Evolutionary conservation across 2,329 filamentous ascomycete species (phyloP).

Genomic region (Laburnicola sp.): DNA sequence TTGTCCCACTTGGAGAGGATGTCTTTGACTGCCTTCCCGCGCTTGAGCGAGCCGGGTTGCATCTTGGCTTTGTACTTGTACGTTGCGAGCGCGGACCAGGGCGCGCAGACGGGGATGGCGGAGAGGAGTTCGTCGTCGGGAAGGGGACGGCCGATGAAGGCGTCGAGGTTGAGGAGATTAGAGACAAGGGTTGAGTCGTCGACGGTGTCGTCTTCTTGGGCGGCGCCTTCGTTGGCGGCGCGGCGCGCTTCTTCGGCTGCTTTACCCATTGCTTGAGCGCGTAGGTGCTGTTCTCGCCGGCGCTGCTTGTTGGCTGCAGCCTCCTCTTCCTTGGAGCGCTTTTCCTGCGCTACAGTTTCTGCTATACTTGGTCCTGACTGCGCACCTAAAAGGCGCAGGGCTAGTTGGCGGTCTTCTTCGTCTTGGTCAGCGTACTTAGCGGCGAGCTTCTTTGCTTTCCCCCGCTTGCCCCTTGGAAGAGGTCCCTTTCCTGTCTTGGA

Average conservation of each 20-base stretch:
- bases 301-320: conserved; percentile 72
- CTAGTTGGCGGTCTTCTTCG: conserved; percentile 84
- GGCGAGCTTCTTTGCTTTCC: conserved; percentile 84
- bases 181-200: conserved; percentile 58
- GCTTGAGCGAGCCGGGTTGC: conserved; percentile 86
- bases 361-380: conserved; percentile 68
- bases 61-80: conserved; percentile 96
- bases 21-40: conserved; percentile 91
- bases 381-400: conserved; percentile 84
- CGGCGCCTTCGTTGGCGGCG: conserved; percentile 33
- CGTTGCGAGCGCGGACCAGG: conserved; percentile 64
- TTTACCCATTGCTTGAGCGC: conserved; percentile 73
- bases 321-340: conserved; percentile 71
- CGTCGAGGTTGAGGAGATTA: conserved; percentile 57
- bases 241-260: conserved; percentile 73
- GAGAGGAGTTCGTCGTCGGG: conserved; percentile 80
- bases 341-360: conserved; percentile 63
- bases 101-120: conserved; percentile 64
- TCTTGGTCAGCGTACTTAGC: conserved; percentile 93
- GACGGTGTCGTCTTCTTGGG: conserved; percentile 56
- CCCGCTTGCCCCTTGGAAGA: conserved; percentile 69
- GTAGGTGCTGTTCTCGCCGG: conserved; percentile 76
- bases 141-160: conserved; percentile 75
- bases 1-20: conserved; percentile 79
- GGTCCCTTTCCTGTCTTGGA: conserved; percentile 36